These are phyloP conservation scores for Verbena officinalis DNA, from an alignment of 257 asterid genomes.

Conservation along the genomic window DNA sequence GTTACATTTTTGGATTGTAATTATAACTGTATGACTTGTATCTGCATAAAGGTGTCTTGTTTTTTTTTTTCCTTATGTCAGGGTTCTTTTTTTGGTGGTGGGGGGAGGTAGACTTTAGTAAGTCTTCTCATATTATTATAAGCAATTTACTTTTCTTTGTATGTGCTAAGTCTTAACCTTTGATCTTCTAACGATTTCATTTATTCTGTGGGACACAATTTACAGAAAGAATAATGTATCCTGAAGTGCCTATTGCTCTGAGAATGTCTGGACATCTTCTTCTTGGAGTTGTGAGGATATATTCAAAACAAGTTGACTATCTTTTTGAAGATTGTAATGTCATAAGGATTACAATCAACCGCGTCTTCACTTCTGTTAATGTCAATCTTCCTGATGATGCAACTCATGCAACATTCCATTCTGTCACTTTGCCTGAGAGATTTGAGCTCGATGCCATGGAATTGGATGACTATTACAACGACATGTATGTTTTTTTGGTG, in stretches of 20 bases:
- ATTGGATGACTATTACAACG: constrained; percentile 44
- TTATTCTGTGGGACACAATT: constrained; percentile 14
- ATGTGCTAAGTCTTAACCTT: background rate
- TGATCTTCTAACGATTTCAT: background rate
- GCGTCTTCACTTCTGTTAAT: constrained; percentile 43
- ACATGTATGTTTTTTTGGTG: constrained; percentile 45
- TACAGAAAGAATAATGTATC: constrained; percentile 74
- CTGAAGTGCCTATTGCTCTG: constrained; percentile 86
- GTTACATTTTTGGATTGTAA: constrained; percentile 10
- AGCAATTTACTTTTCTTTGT: background rate
- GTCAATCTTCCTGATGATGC: constrained; percentile 74
- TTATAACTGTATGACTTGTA: too few species aligned
- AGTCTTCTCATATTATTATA: too few species aligned
- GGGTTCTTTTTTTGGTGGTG: too few species aligned
- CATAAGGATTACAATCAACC: constrained; percentile 44
- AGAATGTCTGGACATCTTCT: constrained; percentile 93
- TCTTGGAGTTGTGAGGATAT: constrained; percentile 92
- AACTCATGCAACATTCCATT: constrained; percentile 59
- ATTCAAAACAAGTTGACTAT: constrained; percentile 87
- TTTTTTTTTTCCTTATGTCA: too few species aligned
- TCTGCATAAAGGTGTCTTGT: too few species aligned
- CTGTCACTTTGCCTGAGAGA: constrained; percentile 71
- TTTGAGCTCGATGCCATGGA: constrained; percentile 68
- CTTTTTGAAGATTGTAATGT: constrained; percentile 66
- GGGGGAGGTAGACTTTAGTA: too few species aligned